Base-by-base conservation (phyloP, 2,329 filamentous ascomycete genomes). In the Chalara sp. region DNA sequence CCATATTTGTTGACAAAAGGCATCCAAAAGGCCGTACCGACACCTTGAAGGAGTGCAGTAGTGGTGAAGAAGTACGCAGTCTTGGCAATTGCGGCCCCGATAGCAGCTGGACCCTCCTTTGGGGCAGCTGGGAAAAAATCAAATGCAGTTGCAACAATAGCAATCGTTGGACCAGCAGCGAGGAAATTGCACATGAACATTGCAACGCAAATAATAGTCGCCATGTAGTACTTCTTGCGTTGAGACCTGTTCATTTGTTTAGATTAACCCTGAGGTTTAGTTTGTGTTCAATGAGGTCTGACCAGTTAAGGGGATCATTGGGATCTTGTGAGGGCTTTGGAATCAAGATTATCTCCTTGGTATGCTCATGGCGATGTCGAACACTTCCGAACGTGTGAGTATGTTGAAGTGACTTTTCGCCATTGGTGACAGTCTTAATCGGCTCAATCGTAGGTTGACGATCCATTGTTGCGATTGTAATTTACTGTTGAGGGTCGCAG, bases 231-330 rank as follows among this genome's bases (percentile, higher is more conserved):
- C 39, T 57, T 57, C n/a, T 7, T 11, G 11, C 11, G n/a, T 29
- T 47, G 11, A 39, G 31, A 37, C 45, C 45, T 47, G 5, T 21
- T 21, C 3, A 21, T 21, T 21, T 21, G 21, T 39, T 39, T 39
- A 39, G 35, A 39, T 39, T 10, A 10, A n/a, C 3, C 35, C 21
- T 21, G n/a, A 39, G n/a, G 10, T 39, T n/a, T 2, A 39, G 35
- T 3, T 39, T 39, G 35, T 21, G 21, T 21, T 21, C 21, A 21
- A 21, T 21, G 21, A 21, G 3, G 21, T 12, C 40, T 32, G 40
- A 53, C 65, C 67, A 68, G 46, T 69, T 69, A 7, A 69, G 52
- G 4, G 67, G 67, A 53, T 68, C 67, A 33, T 69, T 64, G 6
- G 64, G 66, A 53, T 69, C 66, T 6, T 60, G 53, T 32, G 61